A percentile compares a stretch with the other conserved stretches of the same genome.
Conservation (phyloP, 768 basidiomycete species). For the Boletus rufocinnamomeus region DNA sequence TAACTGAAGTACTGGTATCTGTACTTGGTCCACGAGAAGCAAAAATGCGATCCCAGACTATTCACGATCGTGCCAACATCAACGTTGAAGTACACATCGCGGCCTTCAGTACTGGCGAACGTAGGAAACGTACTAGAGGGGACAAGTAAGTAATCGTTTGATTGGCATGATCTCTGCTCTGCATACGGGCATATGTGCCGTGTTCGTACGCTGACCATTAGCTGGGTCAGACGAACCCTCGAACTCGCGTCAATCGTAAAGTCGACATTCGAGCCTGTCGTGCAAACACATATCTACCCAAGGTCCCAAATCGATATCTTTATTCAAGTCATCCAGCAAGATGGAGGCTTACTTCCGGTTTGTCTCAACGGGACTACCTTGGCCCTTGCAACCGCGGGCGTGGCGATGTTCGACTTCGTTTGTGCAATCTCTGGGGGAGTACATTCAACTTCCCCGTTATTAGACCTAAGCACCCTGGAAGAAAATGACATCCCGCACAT, state of each 20-base stretch:
- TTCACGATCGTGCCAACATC: slow-evolving; percentile 86
- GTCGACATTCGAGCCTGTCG: slow-evolving; percentile 94
- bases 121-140: slow-evolving; percentile 71
- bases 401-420: slow-evolving; percentile 88
- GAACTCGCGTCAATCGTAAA: slow-evolving; percentile 88
- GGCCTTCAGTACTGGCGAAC: slow-evolving; percentile 83
- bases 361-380: slow-evolving; percentile 95
- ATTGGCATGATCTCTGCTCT: neutral
- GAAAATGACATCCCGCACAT: slow-evolving; percentile 89
- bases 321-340: slow-evolving; percentile 90
- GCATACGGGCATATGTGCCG: neutral
- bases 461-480: slow-evolving; percentile 88
- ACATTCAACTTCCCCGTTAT: slow-evolving; percentile 74
- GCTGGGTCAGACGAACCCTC: slow-evolving; percentile 65
- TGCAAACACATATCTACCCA: slow-evolving; percentile 89
- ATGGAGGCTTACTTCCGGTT: slow-evolving; percentile 88
- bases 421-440: slow-evolving; percentile 89
- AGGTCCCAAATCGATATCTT: slow-evolving; percentile 94
- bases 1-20: slow-evolving; percentile 84
- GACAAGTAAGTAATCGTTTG: slow-evolving; percentile 71
- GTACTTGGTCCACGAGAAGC: slow-evolving; percentile 94
- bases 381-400: slow-evolving; percentile 86
- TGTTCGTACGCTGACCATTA: slow-evolving; percentile 3
- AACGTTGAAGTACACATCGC: slow-evolving; percentile 89
- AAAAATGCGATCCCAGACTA: slow-evolving; percentile 72